Percentiles rank a stretch among this genome's conserved stretches.
These are phyloP conservation scores for Phytopythium montanum DNA, from an alignment of 352 stramenopile species.

Conservation along the genomic window DNA sequence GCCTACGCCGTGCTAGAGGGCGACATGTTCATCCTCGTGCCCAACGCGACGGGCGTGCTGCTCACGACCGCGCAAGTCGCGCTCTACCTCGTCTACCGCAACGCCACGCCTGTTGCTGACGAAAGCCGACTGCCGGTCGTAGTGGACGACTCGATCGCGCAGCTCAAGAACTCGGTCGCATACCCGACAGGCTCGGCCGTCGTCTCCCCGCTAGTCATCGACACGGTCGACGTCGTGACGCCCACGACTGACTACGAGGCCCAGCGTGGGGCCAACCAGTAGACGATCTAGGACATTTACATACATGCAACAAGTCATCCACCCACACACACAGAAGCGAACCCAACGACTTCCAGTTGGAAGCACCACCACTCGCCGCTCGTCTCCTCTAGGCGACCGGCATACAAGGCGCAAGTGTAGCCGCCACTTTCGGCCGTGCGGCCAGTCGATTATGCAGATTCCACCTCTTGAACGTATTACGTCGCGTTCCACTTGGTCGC, in stretches of 20 bases:
- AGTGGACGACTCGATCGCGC: slow-evolving; percentile 8
- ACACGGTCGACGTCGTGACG: slow-evolving; percentile 12
- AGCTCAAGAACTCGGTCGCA: slow-evolving; percentile 10
- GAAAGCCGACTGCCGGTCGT: slow-evolving; percentile 10
- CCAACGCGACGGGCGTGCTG: slow-evolving; percentile 29
- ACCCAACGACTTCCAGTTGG: too few relatives aligned
- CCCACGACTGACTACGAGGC: slow-evolving; percentile 1
- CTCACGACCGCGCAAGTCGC: slow-evolving; percentile 23
- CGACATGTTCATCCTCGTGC: slow-evolving; percentile 40
- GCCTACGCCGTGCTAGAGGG: slow-evolving; percentile 34
- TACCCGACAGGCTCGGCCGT: slow-evolving; percentile 4
- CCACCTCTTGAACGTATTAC: not conserved
- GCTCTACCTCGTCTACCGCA: slow-evolving; percentile 22
- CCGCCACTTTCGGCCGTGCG: too few relatives aligned
- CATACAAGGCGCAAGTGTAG: too few relatives aligned
- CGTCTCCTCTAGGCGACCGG: too few relatives aligned
- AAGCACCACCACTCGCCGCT: too few relatives aligned
- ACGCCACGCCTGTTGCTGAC: slow-evolving; percentile 5
- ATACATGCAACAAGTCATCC: too few relatives aligned
- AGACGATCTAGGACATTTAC: too few relatives aligned
- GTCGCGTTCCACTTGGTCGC: not conserved
- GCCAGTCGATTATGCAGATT: not conserved
- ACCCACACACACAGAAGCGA: too few relatives aligned
- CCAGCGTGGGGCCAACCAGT: slow-evolving; percentile 12
- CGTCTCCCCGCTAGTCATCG: slow-evolving; percentile 4